Base-by-base conservation (phyloP, 225 moss, liverwort and hornwort genomes). In the Pseudoscleropodium purum region DNA sequence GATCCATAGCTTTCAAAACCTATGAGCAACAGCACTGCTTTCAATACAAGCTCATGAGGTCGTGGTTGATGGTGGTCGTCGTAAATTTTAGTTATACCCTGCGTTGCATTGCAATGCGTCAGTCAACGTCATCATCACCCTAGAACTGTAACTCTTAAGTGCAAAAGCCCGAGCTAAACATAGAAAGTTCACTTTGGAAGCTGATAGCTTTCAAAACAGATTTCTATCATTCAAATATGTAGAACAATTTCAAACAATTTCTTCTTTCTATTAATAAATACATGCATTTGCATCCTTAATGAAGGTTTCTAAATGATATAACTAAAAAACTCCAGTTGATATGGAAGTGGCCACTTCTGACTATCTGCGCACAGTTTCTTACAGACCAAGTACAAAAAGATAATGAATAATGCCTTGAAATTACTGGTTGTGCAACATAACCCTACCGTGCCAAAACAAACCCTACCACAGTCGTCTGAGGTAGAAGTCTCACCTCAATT, bases 401-500 rank as follows among this genome's bases (percentile, higher is more conserved):
- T 59, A 16, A 56, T n/a, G 26, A 79, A 39, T 80, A 59, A 11
- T 80, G 29, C 18, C 59, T 59, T 39, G 59, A 59, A 27, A 25
- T 27, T 80, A 39, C 12, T 60, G 30, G 30, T 60, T 18, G 60
- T 39, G 60, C 41, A 41, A 39, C 60, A 41, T 60, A 29, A 80
- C 60, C 80, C 39, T 80, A 27, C 27, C 12, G 29, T 59, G 27
- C 60, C 59, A 80, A 26, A 39, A 59, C 29, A 39, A 60, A n/a
- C 11, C 39, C 60, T 60, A 60, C 60, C 80, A 56, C 41, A 45
- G 5, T 80, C 29, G 57, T 70, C 29, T 33, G 23, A 76, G 37
- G 49, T 30, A 45, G 73, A 86, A 85, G 79, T 43, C 88, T 62
- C 84, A 90, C 91, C 93, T 86, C 31, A 86, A 81, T 67, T 79